A percentile compares a stretch with the other conserved stretches of the same genome.
Evolutionary conservation across 495 filamentous ascomycete genomes (phyloP).

Genomic region (Talaromyces thailandensis): DNA sequence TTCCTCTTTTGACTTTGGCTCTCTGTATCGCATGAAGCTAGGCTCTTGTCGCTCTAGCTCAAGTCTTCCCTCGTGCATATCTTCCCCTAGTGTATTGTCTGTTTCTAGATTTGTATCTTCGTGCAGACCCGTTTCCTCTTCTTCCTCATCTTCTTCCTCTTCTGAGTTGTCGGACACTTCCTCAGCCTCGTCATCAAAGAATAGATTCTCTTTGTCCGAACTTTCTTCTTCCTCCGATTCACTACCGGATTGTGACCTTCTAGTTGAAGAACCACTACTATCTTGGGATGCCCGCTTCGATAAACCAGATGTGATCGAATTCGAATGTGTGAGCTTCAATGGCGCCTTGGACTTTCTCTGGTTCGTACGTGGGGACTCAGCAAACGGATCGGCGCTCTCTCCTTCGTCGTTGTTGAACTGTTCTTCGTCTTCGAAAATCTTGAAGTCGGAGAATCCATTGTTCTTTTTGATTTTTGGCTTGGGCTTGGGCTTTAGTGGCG

Average conservation of each 20-base stretch:
- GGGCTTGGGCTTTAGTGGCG: neutral
- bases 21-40: slow-evolving; percentile 3
- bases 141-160: slow-evolving; percentile 7
- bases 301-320: slow-evolving; percentile 3
- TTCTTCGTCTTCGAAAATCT: slow-evolving; percentile 5
- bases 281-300: slow-evolving; percentile 5
- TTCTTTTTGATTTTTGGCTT: neutral
- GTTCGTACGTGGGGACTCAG: neutral
- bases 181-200: slow-evolving; percentile 19
- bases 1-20: neutral
- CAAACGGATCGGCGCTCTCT: neutral
- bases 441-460: neutral
- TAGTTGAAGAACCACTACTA: neutral
- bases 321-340: neutral
- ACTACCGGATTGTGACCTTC: slow-evolving; percentile 1
- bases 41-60: slow-evolving; percentile 1
- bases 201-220: slow-evolving; percentile 35
- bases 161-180: slow-evolving; percentile 7
- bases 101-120: neutral
- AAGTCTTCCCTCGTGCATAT: slow-evolving; percentile 1
- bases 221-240: slow-evolving; percentile 4
- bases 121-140: neutral
- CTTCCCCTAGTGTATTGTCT: neutral
- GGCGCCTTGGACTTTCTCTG: neutral
- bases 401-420: neutral